These are phyloP conservation scores for Pyracantha coccinea DNA, from an alignment of 331 rosid species.

Conservation along the genomic window DNA sequence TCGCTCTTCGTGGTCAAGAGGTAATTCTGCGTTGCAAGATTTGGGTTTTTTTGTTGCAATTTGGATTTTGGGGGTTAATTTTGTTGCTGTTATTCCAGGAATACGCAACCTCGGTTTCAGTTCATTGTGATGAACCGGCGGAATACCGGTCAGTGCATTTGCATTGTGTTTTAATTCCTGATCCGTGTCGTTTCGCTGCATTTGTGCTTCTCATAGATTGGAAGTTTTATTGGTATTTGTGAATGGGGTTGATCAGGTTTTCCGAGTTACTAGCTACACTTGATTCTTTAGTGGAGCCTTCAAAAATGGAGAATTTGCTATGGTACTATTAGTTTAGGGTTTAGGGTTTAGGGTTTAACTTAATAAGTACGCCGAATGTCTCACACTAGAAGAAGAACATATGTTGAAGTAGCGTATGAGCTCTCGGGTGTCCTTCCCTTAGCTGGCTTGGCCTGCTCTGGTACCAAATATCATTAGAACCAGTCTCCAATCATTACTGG, in stretches of 20 bases:
- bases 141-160: conserved; percentile 57
- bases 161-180: neutral
- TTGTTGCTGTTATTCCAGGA: conserved; percentile 41
- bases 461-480: neutral
- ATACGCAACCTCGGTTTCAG: conserved; percentile 85
- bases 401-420: neutral
- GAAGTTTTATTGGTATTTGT: neutral
- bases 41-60: neutral
- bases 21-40: conserved; percentile 17
- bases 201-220: neutral
- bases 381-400: neutral
- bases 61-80: neutral
- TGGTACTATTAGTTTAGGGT: neutral
- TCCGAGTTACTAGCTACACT: neutral
- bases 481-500: neutral
- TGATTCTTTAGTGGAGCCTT: too few species aligned
- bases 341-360: neutral
- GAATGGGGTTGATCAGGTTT: neutral
- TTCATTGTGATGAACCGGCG: conserved; percentile 97
- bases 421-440: neutral
- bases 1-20: conserved; percentile 95
- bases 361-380: neutral
- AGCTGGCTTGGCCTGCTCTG: neutral
- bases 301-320: neutral
- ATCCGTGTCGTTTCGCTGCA: neutral